Evolutionary conservation across 768 basidiomycete species (phyloP), one percentile per base, ranked within the genome.

Genomic region (Boletus huronensis): DNA sequence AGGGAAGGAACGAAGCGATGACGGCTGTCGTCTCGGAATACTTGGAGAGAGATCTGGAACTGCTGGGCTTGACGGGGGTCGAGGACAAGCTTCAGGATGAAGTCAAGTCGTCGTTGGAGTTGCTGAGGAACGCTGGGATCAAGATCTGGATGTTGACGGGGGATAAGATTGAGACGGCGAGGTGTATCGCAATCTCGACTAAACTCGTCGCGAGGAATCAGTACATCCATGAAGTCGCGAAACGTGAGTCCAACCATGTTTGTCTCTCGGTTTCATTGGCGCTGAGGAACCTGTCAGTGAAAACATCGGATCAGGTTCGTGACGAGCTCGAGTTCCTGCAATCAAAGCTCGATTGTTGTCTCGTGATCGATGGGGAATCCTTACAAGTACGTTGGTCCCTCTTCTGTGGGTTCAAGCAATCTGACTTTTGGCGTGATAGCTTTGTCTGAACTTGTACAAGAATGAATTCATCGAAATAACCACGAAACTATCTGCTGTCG

Each of bases 101-200:
- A 23, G 96, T 99, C 63, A 94, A 90, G 70, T 83, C 87, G 42
- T 97, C 97, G 2, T 74, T 99, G 54, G 97, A 98, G 72, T 67
- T 98, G 49, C 70, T 99, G 58, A 77, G 95, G 60, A 98, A 98
- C 68, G 97, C 96, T 0, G 96, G 96, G 5, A 85, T 99, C 72
- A 97, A 91, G 79, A 98, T 99, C 54, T 99, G 97, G 97, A 98
- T 98, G 97, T 77, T 98, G 63, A 99, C 97, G 0, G 96, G 97
- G 1, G 97, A 99, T 72, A 99, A 98, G 76, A 93, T 98, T 47
- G 97, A 99, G 77, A 99, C 97, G 3, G 97, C 97, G 5, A 87
- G 95, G 35, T 96, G 94, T 71, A 99, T 99, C 65, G 95, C 96
- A 5, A 93, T 98, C 58, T 97, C 94, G 35, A 97, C 92, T 7